Evolutionary conservation across 257 asterid species (phyloP), one percentile per base, ranked within the genome.

Genomic region (Echium plantagineum): DNA sequence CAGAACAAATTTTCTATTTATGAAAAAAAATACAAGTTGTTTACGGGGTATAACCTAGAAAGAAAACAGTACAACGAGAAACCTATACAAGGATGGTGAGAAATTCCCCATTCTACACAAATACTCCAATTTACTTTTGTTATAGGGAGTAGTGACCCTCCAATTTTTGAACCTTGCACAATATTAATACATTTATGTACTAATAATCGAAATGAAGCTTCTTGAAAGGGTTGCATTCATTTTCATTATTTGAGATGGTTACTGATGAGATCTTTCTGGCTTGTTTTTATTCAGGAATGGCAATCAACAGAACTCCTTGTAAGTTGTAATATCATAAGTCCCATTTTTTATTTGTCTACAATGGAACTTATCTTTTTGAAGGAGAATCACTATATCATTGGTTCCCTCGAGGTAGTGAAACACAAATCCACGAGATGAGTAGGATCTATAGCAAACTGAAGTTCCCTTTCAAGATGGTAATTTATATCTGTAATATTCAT

Each of bases 291-390:
- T 75, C 89, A 82, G 84, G 90, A 60, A 66, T 49, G 67, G 47
- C 71, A 61, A 52, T 60, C 59, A 38, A 28, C 64, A 64, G 75
- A 59, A 79, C 79, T 72, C 22, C 68, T 52, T 55, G 59, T n/a
- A n/a, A n/a, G n/a, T n/a, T n/a, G n/a, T 55, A 69, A 73, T 70
- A 69, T 64, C 53, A 70, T 69, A 69, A 83, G 85, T 57, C 63
- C 58, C 71, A 82, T 83, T 90, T 78, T 83, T 83, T 59, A 72
- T 72, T 76, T 59, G 64, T 79, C 12, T 7, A 38, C 48, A 38
- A 38, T 9, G 48, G 17, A 42, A 35, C 2, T 8, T 2, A 35
- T 7, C 46, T 35, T 35, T 35, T 35, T 35, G 59, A 55, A 55
- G 21, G 59, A 55, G 30, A 57, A 63, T 63, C 58, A 66, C 62